phyloP scores from a whole-genome alignment of 2,329 filamentous ascomycete genomes.

The Huntiella moniliformis region DNA sequence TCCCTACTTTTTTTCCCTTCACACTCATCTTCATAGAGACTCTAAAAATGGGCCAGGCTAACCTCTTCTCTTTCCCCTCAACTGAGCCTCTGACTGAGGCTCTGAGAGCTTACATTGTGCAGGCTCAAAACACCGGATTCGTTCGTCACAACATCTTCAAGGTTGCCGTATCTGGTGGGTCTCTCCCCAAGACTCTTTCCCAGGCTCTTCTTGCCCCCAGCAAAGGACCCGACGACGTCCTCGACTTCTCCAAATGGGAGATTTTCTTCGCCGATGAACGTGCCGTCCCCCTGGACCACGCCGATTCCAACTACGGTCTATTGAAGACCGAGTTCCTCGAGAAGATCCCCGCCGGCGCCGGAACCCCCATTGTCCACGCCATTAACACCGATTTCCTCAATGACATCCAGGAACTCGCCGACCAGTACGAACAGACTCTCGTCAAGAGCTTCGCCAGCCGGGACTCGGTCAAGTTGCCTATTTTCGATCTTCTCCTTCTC shows the following conservation, averaged over 20 bases:
- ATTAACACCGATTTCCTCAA: conserved; percentile 49
- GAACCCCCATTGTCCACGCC: conserved; percentile 54
- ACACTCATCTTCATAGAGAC: background rate
- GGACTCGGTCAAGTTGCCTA: conserved; percentile 83
- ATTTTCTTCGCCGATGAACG: conserved; percentile 98
- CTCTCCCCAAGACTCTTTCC: conserved; percentile 72
- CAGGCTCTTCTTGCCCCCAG: conserved; percentile 53
- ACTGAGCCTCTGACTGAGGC: conserved; percentile 52
- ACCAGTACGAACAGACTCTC: conserved; percentile 78
- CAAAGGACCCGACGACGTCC: conserved; percentile 35
- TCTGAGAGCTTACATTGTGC: conserved; percentile 66
- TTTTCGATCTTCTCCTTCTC: conserved; percentile 85
- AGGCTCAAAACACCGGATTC: conserved; percentile 63
- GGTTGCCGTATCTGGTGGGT: conserved; percentile 83
- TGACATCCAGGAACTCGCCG: conserved; percentile 79
- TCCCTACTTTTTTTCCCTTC: conserved; percentile 3
- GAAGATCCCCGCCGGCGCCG: conserved; percentile 55
- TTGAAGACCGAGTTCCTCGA: conserved; percentile 75
- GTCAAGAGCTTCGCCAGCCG: conserved; percentile 74
- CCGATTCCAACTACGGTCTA: conserved; percentile 84
- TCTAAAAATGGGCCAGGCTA: conserved; percentile 36
- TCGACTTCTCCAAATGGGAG: conserved; percentile 79
- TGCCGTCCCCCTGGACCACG: conserved; percentile 75
- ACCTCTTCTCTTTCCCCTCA: conserved; percentile 65
- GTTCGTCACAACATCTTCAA: conserved; percentile 72